Base-by-base conservation (phyloP, 352 stramenopile species). In the Globisporangium cylindrosporum region DNA sequence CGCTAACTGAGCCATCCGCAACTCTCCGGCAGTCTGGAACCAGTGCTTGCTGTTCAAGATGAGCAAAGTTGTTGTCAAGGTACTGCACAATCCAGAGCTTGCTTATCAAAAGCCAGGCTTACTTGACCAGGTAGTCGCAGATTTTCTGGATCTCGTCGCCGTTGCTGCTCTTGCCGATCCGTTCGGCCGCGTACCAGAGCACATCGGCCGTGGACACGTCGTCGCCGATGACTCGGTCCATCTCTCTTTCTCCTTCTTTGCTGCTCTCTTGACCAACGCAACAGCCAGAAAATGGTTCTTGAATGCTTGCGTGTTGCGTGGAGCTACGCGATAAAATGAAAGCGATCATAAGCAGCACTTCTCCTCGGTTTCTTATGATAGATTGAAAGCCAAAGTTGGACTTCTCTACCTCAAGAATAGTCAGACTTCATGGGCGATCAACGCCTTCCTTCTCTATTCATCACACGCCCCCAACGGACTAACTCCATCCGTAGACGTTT, bases 71-170 rank as follows among this genome's bases (percentile, higher is more conserved):
- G 4, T 18, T 48, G 41, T 48, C 20, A 48, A 18, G 15, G 41
- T 20, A 18, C 41, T 4, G 18, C 41, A 48, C 41, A 49, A 49
- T n/a, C 36, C 36, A 43, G 36, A 10, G 41, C 41, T 9, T 22
- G 41, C 15, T 9, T 22, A 49, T 49, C 41, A 49, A 49, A 22
- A 20, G 41, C 15, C 41, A 49, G 15, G 54, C 73, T 15, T 70
- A 91, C 82, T 74, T 85, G 69, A 88, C 69, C 29, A 91, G 69
- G 48, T 91, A 90, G 55, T 89, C 79, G 69, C 73, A 81, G 53
- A 89, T 88, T 6, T 71, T 70, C 43, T 86, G 75, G 58, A 91
- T 73, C 46, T 90, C 73, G 4, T 84, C 72, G 24, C 74, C 68
- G 49, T 76, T 84, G 60, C 61, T 69, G 12, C 69, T 65, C 66